Conservation (phyloP, 73 alveolate species). For the Uronychia binucleata region DNA sequence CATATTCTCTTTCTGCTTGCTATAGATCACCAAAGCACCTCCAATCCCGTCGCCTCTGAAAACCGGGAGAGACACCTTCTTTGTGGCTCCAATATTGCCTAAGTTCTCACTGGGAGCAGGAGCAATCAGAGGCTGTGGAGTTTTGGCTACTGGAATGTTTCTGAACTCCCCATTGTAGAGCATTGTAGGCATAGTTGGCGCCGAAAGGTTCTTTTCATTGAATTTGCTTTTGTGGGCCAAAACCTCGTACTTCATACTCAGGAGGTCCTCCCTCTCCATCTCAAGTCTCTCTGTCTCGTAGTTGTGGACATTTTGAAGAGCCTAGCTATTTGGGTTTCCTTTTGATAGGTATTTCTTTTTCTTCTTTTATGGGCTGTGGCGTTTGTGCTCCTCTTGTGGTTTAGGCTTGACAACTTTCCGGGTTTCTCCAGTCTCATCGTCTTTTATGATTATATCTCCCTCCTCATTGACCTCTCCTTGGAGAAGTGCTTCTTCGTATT, state of each 20-base stretch:
- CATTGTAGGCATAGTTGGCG: not conserved
- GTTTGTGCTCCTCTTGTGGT: not conserved
- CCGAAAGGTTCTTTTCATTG: not conserved
- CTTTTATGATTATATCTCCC: not conserved
- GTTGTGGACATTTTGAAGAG: not conserved
- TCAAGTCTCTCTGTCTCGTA: not conserved
- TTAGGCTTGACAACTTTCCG: too few species aligned
- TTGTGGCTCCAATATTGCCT: not conserved
- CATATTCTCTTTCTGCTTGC: not conserved
- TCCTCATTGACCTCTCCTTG: not conserved
- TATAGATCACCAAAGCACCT: not conserved
- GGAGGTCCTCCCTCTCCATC: not conserved
- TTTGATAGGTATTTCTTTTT: not conserved
- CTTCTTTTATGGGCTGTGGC: not conserved
- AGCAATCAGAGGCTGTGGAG: not conserved
- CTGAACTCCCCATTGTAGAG: not conserved
- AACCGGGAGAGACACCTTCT: not conserved
- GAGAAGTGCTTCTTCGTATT: not conserved
- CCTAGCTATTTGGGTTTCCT: not conserved
- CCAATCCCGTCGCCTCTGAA: not conserved
- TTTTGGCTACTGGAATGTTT: not conserved
- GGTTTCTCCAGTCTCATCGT: not conserved
- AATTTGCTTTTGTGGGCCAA: not conserved
- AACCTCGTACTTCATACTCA: not conserved
- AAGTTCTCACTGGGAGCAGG: not conserved